Percentiles rank a stretch among this genome's conserved stretches.
Conservation (phyloP, 495 filamentous ascomycete genomes). For the Sporormia fimetaria region DNA sequence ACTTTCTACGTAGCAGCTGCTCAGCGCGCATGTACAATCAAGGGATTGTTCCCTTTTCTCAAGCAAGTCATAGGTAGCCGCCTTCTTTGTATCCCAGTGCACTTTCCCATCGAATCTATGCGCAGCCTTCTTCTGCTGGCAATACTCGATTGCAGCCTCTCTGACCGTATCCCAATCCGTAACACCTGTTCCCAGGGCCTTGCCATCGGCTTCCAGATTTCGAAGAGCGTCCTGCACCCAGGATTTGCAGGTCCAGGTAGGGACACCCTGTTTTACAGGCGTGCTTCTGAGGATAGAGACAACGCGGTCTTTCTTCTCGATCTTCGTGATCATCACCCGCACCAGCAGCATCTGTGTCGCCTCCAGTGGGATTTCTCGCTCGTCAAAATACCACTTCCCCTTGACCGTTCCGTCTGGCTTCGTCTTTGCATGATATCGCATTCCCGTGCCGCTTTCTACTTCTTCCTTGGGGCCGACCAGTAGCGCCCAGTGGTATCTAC, state of each 20-base stretch:
- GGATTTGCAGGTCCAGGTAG: slow-evolving; percentile 10
- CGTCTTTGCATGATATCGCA: too few species aligned
- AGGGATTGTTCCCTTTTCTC: slow-evolving; percentile 30
- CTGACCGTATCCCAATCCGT: too few species aligned
- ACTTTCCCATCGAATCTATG: slow-evolving; percentile 9
- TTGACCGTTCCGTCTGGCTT: too few species aligned
- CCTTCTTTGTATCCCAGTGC: too few species aligned
- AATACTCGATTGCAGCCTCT: slow-evolving; percentile 9
- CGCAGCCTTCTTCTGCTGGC: slow-evolving; percentile 4
- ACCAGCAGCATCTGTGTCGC: slow-evolving; percentile 8
- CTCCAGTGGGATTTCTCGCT: slow-evolving; percentile 11
- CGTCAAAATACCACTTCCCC: too few species aligned
- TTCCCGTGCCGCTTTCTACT: too few species aligned
- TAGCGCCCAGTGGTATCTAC: slow-evolving; percentile 16
- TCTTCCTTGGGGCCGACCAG: slow-evolving; percentile 17
- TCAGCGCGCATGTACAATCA: too few species aligned
- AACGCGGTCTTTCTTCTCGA: slow-evolving; percentile 9
- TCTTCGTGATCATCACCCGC: slow-evolving; percentile 11
- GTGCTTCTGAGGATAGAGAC: slow-evolving; percentile 3
- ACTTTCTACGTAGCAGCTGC: slow-evolving; percentile 23
- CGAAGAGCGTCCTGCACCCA: too few species aligned
- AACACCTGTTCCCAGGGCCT: too few species aligned
- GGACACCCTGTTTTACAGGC: slow-evolving; percentile 9
- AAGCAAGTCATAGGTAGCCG: slow-evolving; percentile 35
- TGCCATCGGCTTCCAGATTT: too few species aligned